A percentile compares a stretch with the other conserved stretches of the same genome.
Conservation (phyloP, 805 yeast species). For the Metschnikowia lunata region DNA sequence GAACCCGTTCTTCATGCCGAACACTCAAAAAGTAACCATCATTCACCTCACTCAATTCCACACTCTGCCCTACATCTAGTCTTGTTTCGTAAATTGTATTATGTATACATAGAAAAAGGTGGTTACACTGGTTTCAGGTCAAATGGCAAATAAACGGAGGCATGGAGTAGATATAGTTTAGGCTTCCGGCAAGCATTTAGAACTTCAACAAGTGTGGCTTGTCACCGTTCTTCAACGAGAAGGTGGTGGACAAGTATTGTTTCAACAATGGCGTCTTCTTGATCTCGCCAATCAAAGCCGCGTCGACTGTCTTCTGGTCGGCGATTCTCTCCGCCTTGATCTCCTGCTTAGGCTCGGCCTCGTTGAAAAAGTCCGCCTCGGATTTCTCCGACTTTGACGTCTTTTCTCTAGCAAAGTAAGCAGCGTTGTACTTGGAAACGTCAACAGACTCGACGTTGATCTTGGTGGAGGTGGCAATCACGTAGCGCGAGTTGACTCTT, state of each 20-base stretch:
- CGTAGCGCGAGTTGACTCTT: constrained; percentile 98
- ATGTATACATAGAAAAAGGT: constrained; percentile 16
- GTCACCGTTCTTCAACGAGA: constrained; percentile 98
- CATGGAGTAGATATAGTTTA: not conserved
- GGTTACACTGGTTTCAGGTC: constrained; percentile 9
- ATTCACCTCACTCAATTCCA: too few species aligned
- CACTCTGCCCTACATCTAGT: too few species aligned
- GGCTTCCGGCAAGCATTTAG: constrained; percentile 41
- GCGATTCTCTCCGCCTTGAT: constrained; percentile 90
- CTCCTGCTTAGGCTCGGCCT: constrained; percentile 73
- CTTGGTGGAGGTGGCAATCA: constrained; percentile 96
- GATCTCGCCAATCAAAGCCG: constrained; percentile 87
- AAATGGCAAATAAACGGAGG: constrained; percentile 8
- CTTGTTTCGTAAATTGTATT: constrained; percentile 18
- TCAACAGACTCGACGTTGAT: constrained; percentile 76
- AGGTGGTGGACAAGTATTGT: constrained; percentile 92
- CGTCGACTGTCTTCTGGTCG: constrained; percentile 95
- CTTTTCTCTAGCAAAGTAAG: constrained; percentile 96
- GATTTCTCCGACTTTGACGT: constrained; percentile 75
- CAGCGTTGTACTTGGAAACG: constrained; percentile 86
- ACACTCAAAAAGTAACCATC: too few species aligned
- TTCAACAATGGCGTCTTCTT: constrained; percentile 96
- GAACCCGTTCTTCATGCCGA: too few species aligned
- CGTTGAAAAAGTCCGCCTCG: constrained; percentile 88
- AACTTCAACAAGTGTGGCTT: constrained; percentile 97